Evolutionary conservation across 2,329 filamentous ascomycete species (phyloP), one percentile per base, ranked within the genome.

Genomic region (Sclerotinia nivalis): DNA sequence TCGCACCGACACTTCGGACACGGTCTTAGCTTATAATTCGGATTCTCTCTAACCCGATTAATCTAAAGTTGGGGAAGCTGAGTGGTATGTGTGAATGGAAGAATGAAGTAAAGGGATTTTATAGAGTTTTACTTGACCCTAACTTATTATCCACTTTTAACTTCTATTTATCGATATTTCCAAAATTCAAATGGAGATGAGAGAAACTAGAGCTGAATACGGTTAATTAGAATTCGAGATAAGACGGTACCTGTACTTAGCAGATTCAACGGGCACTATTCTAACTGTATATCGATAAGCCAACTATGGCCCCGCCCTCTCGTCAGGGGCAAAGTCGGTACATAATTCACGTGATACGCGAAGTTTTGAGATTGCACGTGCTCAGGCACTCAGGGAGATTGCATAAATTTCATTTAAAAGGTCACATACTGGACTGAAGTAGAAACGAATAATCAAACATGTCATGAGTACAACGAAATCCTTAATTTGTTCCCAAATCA

Each of bases 271-370:
- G 59, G 59, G 10, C 34, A 59, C 55, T 40, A 59, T 22, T 25
- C 20, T n/a, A 20, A 50, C 54, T 49, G 9, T 47, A 49, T 50
- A 13, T 43, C 20, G 60, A 62, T 50, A 62, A 50, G 45, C 28
- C 43, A 31, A 1, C 8, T 9, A 6, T 49, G 3, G 28, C 28
- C 22, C 28, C 20, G 13, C 15, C 0, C 28, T 49, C 34, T n/a
- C 20, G 22, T 52, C 31, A 64, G 61, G 61, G 31, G 61, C 40
- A 52, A 61, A 40, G 15, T 64, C 47, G 31, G 61, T 20, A 64
- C 28, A 34, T 37, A 7, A 25, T 49, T 22, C 47, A 64, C 47
- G 61, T 52, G 61, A 52, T 25, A 15, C n/a, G 12, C 1, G 1
- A 7, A 20, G 15, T n/a, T 20, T 43, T 18, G n/a, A 25, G n/a